phyloP scores from a whole-genome alignment of 108 stramenopile genomes.

The Pseudonitzschia multiseries region DNA sequence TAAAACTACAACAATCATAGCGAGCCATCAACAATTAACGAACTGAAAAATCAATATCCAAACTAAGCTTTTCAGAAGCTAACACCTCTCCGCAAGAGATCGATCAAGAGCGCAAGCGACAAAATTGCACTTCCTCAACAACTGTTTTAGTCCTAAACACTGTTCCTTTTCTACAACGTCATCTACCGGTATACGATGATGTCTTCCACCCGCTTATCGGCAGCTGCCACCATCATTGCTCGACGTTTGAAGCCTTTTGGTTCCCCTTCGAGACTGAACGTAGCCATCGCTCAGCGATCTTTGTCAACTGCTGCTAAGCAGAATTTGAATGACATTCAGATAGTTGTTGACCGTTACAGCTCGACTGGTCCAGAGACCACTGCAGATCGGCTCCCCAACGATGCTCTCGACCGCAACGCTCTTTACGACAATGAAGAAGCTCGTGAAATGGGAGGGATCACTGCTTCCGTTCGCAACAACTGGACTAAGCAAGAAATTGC shows the following conservation, averaged over 20 bases:
- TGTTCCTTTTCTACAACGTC: neutral
- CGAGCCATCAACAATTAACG: neutral
- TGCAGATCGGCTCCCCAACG: slow-evolving; percentile 63
- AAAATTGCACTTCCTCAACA: neutral
- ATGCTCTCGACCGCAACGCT: slow-evolving; percentile 72
- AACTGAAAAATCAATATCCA: too few species aligned
- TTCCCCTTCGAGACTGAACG: neutral
- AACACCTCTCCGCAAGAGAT: too few species aligned
- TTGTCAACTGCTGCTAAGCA: slow-evolving; percentile 30
- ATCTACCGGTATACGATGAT: slow-evolving; percentile 14
- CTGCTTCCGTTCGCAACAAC: slow-evolving; percentile 81
- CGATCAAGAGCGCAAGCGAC: too few species aligned
- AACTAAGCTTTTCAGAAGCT: too few species aligned
- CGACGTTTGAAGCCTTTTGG: slow-evolving; percentile 18
- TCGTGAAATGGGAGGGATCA: slow-evolving; percentile 72
- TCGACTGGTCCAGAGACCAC: neutral
- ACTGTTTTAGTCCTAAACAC: neutral
- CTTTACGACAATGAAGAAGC: slow-evolving; percentile 61
- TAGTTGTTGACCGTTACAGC: slow-evolving; percentile 37
- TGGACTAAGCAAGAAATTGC: slow-evolving; percentile 94
- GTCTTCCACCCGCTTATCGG: slow-evolving; percentile 14
- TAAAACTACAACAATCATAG: neutral
- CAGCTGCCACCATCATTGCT: slow-evolving; percentile 12
- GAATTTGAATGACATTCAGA: slow-evolving; percentile 2
- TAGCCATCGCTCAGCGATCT: neutral